Evolutionary conservation across 129 eudicot species (phyloP).

Genomic region (Centrapalus pauciflorus): DNA sequence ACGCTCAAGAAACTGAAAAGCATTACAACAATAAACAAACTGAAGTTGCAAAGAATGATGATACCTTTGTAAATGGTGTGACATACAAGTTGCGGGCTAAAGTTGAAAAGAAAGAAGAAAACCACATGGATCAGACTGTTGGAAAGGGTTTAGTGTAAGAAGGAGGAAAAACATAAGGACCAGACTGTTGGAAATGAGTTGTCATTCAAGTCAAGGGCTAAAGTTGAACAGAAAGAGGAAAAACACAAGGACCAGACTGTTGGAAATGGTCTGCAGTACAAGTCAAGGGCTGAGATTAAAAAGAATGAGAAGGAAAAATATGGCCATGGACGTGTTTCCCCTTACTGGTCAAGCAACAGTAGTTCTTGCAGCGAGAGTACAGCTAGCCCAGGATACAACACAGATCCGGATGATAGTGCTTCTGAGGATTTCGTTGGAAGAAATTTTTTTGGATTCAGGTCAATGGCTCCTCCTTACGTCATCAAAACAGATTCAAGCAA

Average conservation of each 20-base stretch:
- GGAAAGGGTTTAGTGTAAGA: neutral
- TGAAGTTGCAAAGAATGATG: neutral
- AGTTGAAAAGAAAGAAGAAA: neutral
- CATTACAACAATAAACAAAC: neutral
- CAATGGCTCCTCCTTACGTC: constrained; percentile 55
- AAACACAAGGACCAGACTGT: too few species aligned
- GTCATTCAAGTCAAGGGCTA: constrained; percentile 10
- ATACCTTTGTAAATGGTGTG: neutral
- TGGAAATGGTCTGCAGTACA: neutral
- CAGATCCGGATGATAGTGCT: constrained; percentile 22
- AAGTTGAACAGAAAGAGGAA: constrained; percentile 7
- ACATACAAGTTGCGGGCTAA: neutral
- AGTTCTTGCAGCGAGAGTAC: constrained; percentile 16
- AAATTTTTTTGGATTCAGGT: constrained; percentile 16
- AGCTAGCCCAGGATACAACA: constrained; percentile 23
- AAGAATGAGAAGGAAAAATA: constrained; percentile 1
- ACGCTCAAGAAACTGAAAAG: neutral
- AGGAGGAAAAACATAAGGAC: neutral
- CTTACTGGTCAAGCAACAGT: constrained; percentile 25
- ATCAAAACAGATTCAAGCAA: constrained; percentile 30
- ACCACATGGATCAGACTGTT: neutral
- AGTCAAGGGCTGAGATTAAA: neutral
- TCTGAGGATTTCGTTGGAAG: constrained; percentile 24
- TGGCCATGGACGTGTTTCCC: constrained; percentile 14
- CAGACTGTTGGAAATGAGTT: neutral